Evolutionary conservation across 148 eudicot species (phyloP).

Genomic region (Fagopyrum esculentum): DNA sequence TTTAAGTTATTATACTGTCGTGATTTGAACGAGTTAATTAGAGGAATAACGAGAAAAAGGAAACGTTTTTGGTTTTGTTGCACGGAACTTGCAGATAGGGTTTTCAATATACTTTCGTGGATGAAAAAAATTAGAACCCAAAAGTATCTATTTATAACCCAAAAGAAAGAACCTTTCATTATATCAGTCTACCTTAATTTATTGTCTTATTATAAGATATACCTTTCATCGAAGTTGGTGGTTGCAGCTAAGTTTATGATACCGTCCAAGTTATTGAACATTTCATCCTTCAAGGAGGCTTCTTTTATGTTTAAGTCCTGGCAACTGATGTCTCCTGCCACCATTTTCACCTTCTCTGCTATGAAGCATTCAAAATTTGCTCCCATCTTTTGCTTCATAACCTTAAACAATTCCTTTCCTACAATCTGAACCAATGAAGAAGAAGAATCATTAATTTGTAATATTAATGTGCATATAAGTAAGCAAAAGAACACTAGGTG

Average conservation of each 20-base stretch:
- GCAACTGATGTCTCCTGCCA: conserved; percentile 33
- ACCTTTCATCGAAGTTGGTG: conserved; percentile 46
- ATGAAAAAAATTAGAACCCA: no score
- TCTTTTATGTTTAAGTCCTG: conserved; percentile 38
- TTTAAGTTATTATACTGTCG: neutral
- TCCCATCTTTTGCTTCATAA: conserved; percentile 29
- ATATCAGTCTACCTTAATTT: no score
- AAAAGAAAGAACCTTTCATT: conserved; percentile 17
- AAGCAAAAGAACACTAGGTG: no score
- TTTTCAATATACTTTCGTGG: no score
- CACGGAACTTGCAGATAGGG: no score
- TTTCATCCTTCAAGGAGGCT: conserved; percentile 19
- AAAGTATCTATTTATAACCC: no score
- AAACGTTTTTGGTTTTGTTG: no score
- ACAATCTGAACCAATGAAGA: conserved; percentile 23
- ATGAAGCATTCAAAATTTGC: conserved; percentile 21
- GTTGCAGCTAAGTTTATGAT: conserved; percentile 26
- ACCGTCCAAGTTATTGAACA: conserved; percentile 22
- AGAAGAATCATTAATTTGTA: neutral
- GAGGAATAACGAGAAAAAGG: no score
- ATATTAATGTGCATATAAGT: no score
- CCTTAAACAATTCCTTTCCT: conserved; percentile 35
- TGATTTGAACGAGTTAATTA: no score
- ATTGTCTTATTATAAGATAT: no score
- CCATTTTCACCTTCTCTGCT: conserved; percentile 31